A percentile compares a stretch with the other conserved stretches of the same genome.
Evolutionary conservation across 2,329 filamentous ascomycete species (phyloP).

Genomic region (Cladosporium phlei): DNA sequence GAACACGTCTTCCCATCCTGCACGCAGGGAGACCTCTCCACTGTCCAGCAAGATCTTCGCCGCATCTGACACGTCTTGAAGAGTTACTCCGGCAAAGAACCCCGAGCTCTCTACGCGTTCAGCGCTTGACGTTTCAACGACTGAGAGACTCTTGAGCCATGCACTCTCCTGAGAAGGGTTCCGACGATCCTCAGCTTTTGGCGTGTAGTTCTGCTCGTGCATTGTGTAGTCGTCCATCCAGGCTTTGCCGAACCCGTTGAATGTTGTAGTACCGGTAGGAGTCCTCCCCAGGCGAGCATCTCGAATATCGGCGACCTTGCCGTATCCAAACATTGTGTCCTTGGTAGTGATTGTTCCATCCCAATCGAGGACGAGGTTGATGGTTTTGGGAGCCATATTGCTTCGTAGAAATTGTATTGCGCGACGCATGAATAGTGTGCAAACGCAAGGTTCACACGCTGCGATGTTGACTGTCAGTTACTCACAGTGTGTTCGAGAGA

Average conservation of each 20-base stretch:
- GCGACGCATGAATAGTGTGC: slow-evolving; percentile 1
- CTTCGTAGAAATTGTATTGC: not conserved
- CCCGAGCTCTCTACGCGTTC: slow-evolving; percentile 35
- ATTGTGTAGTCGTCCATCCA: slow-evolving; percentile 39
- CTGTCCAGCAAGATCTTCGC: slow-evolving; percentile 27
- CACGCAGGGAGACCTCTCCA: slow-evolving; percentile 33
- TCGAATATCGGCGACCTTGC: slow-evolving; percentile 32
- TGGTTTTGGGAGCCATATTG: not conserved
- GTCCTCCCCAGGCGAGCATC: slow-evolving; percentile 23
- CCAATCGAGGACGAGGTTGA: slow-evolving; percentile 41
- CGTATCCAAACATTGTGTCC: slow-evolving; percentile 43
- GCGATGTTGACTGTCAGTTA: too few species aligned
- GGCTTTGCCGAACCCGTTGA: slow-evolving; percentile 36
- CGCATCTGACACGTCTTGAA: slow-evolving; percentile 26
- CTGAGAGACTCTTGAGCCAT: slow-evolving; percentile 34
- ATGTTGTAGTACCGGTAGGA: slow-evolving; percentile 15
- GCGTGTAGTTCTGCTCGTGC: slow-evolving; percentile 30
- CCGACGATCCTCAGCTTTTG: slow-evolving; percentile 25
- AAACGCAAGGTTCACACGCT: too few species aligned
- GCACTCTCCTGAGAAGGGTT: slow-evolving; percentile 33
- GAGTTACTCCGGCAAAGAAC: slow-evolving; percentile 38
- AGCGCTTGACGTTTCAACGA: slow-evolving; percentile 39
- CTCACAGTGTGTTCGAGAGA: too few species aligned
- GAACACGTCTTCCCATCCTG: slow-evolving; percentile 34
- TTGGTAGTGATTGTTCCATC: slow-evolving; percentile 44